These are phyloP conservation scores for Ogataea philodendri DNA, from an alignment of 805 yeast species.

Conservation along the genomic window DNA sequence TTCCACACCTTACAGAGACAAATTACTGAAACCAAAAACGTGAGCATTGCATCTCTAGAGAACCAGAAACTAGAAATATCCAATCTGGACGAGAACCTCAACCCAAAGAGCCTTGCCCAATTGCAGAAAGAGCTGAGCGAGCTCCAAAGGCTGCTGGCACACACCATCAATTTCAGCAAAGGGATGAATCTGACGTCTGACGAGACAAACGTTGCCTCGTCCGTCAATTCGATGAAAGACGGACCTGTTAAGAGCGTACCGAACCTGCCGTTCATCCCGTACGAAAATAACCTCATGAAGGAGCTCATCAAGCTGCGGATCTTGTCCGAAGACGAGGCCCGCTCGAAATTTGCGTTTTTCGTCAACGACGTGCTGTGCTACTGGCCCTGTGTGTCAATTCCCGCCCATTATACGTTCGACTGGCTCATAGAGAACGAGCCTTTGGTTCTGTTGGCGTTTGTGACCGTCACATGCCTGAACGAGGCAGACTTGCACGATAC, in stretches of 20 bases:
- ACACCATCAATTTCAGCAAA: slow-evolving; percentile 24
- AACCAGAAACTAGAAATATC: slow-evolving; percentile 13
- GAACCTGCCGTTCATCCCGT: slow-evolving; percentile 37
- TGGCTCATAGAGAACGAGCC: slow-evolving; percentile 43
- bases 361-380: slow-evolving; percentile 39
- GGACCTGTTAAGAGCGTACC: slow-evolving; percentile 35
- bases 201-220: slow-evolving; percentile 26
- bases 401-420: slow-evolving; percentile 38
- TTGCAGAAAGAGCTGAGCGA: slow-evolving; percentile 33
- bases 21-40: slow-evolving; percentile 13
- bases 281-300: slow-evolving; percentile 36
- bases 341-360: slow-evolving; percentile 37
- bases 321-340: slow-evolving; percentile 36
- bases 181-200: slow-evolving; percentile 7
- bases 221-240: slow-evolving; percentile 37
- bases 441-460: slow-evolving; percentile 40
- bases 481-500: slow-evolving; percentile 42
- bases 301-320: slow-evolving; percentile 39
- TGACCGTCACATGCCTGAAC: slow-evolving; percentile 48
- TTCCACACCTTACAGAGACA: slow-evolving; percentile 26
- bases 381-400: slow-evolving; percentile 50
- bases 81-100: slow-evolving; percentile 23
- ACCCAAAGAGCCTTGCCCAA: slow-evolving; percentile 20
- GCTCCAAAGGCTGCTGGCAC: slow-evolving; percentile 32
- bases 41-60: slow-evolving; percentile 10